Evolutionary conservation across 495 filamentous ascomycete genomes (phyloP).

Genomic region (Podospora tetraspora): DNA sequence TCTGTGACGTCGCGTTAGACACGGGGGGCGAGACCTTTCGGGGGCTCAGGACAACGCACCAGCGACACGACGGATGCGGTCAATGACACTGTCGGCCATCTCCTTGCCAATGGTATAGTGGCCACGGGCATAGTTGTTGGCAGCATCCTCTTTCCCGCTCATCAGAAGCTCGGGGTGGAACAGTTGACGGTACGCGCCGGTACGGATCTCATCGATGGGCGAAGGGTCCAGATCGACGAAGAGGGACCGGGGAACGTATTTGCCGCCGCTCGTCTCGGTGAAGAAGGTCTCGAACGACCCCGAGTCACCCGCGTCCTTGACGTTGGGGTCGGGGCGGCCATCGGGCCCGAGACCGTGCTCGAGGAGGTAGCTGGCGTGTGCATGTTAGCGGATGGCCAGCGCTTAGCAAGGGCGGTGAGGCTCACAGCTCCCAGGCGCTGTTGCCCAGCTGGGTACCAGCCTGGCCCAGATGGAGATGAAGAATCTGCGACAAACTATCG

Average conservation of each 20-base stretch:
- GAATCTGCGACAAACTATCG: conserved; percentile 50
- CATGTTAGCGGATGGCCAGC: conserved; percentile 12
- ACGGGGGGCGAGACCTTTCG: background rate
- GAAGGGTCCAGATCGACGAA: conserved; percentile 87
- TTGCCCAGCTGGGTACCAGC: conserved; percentile 91
- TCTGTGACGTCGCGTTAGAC: conserved; percentile 44
- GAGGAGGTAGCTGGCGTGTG: conserved; percentile 65
- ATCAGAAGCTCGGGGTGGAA: conserved; percentile 88
- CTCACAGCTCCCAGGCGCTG: conserved; percentile 92
- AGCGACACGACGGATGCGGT: conserved; percentile 77
- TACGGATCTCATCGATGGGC: conserved; percentile 88
- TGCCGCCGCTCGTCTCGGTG: conserved; percentile 77
- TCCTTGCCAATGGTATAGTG: conserved; percentile 94
- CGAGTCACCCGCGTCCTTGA: conserved; percentile 54
- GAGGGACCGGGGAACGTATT: conserved; percentile 87
- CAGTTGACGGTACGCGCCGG: conserved; percentile 73
- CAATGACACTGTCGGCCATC: conserved; percentile 75
- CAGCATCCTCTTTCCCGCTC: conserved; percentile 89
- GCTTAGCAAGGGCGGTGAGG: conserved; percentile 37
- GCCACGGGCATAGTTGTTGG: conserved; percentile 92
- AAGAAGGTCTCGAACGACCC: conserved; percentile 89
- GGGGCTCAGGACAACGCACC: conserved; percentile 42
- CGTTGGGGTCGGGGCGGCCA: conserved; percentile 62
- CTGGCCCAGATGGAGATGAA: conserved; percentile 89
- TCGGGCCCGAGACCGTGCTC: conserved; percentile 83